Evolutionary conservation across 805 yeast genomes (phyloP).

Genomic region (Geotrichum ghanense): DNA sequence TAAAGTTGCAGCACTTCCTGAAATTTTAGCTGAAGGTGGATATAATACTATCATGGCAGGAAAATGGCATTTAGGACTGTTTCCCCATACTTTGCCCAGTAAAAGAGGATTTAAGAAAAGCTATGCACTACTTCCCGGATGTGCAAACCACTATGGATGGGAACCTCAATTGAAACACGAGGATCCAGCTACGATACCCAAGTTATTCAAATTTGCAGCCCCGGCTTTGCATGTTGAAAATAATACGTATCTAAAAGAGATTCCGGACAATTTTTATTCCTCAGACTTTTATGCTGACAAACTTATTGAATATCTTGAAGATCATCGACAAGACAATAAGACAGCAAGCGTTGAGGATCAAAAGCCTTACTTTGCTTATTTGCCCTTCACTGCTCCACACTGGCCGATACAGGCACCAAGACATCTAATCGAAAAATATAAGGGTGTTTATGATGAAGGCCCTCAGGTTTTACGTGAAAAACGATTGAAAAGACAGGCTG

Average conservation of each 20-base stretch:
- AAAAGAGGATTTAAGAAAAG: conserved; percentile 40
- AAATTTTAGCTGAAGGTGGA: conserved; percentile 36
- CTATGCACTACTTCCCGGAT: conserved; percentile 42
- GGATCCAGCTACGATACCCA: neutral
- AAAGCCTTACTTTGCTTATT: conserved; percentile 42
- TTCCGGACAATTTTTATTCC: conserved; percentile 39
- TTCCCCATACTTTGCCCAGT: conserved; percentile 37
- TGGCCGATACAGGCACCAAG: conserved; percentile 57
- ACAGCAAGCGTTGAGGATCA: conserved; percentile 26
- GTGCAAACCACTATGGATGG: conserved; percentile 44
- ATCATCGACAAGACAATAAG: conserved; percentile 12
- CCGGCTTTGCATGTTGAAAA: conserved; percentile 30
- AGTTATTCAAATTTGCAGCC: conserved; percentile 19
- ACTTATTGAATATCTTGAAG: conserved; percentile 28
- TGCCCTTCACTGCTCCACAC: conserved; percentile 55
- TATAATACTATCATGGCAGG: conserved; percentile 44
- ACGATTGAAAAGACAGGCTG: conserved; percentile 31
- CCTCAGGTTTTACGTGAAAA: conserved; percentile 32
- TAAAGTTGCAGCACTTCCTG: conserved; percentile 42
- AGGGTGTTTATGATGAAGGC: conserved; percentile 37
- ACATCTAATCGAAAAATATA: conserved; percentile 35
- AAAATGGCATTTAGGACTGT: conserved; percentile 49
- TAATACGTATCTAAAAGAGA: conserved; percentile 23
- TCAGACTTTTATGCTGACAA: conserved; percentile 35
- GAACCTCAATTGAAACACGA: conserved; percentile 27